Evolutionary conservation across 176 grass and related monocot genomes (phyloP).

Genomic region (Oryza rufipogon): DNA sequence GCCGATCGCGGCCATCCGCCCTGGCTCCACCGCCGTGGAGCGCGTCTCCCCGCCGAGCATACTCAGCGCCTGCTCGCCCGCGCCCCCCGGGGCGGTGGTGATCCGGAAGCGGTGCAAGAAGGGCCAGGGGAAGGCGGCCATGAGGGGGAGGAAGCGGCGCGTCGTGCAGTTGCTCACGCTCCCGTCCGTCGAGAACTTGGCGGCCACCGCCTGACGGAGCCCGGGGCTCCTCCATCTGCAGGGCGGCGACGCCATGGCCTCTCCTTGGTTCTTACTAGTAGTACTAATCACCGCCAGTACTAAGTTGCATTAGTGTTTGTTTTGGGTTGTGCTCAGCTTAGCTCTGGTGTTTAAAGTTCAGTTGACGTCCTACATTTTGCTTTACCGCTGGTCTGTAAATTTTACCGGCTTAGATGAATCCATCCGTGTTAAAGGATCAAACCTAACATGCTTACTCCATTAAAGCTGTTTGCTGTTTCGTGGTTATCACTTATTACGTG

Average conservation of each 20-base stretch:
- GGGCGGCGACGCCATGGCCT: not conserved
- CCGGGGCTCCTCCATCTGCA: not conserved
- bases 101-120: slow-evolving; percentile 35
- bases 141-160: slow-evolving; percentile 25
- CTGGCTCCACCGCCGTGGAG: not conserved
- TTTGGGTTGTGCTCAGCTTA: not conserved
- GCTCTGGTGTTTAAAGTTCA: not conserved
- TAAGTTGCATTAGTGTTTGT: not conserved
- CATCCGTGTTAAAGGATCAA: not conserved
- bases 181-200: slow-evolving; percentile 45
- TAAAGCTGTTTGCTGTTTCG: not conserved
- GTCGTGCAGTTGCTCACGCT: slow-evolving; percentile 44
- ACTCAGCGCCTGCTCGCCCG: slow-evolving; percentile 5
- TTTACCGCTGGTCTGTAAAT: not conserved
- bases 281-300: no score
- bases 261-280: not conserved
- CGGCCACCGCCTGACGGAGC: slow-evolving; percentile 4
- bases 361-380: not conserved
- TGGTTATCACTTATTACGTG: not conserved
- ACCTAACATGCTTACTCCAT: not conserved
- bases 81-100: not conserved
- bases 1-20: slow-evolving; percentile 37
- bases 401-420: not conserved
- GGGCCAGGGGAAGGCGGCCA: slow-evolving; percentile 21
- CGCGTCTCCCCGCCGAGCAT: slow-evolving; percentile 9